Evolutionary conservation across 305 asterid species (phyloP).

Genomic region (Salvia sclarea): DNA sequence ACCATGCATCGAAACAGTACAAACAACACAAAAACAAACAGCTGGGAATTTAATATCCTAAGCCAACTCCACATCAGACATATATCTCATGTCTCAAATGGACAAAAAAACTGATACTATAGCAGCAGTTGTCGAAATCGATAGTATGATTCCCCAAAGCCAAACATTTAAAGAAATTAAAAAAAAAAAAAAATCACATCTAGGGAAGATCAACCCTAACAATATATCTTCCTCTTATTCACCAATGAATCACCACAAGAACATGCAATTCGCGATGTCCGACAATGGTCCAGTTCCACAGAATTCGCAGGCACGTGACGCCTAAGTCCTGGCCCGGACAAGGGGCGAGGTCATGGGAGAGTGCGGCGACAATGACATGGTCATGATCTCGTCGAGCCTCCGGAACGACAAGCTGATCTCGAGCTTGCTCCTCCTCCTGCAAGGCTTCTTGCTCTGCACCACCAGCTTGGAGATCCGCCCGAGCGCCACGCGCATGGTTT

Average conservation of each 20-base stretch:
- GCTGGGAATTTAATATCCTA: constrained; percentile 11
- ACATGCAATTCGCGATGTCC: too few relatives aligned
- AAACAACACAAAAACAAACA: constrained; percentile 1
- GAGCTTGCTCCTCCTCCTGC: constrained; percentile 55
- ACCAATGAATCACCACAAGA: not conserved
- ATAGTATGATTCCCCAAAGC: not conserved
- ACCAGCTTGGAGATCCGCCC: constrained; percentile 58
- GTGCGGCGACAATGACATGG: constrained; percentile 80
- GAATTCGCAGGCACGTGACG: too few relatives aligned
- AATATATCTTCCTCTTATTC: constrained; percentile 9
- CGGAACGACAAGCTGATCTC: constrained; percentile 72
- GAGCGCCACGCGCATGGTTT: constrained; percentile 43
- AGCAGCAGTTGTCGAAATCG: constrained; percentile 6
- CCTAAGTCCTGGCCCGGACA: constrained; percentile 57
- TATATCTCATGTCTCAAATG: constrained; percentile 9
- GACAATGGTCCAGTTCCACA: not conserved
- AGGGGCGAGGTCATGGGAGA: constrained; percentile 84
- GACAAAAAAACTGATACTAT: constrained; percentile 29
- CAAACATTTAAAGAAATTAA: not conserved
- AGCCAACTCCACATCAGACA: constrained; percentile 32
- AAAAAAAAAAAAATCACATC: not conserved
- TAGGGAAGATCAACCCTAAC: constrained; percentile 1
- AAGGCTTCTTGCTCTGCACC: constrained; percentile 37
- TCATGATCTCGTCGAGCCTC: constrained; percentile 56
- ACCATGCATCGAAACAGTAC: constrained; percentile 5